Percentiles rank a stretch among this genome's conserved stretches.
phyloP scores from a whole-genome alignment of 768 basidiomycete species.

The Mycena belliarum region DNA sequence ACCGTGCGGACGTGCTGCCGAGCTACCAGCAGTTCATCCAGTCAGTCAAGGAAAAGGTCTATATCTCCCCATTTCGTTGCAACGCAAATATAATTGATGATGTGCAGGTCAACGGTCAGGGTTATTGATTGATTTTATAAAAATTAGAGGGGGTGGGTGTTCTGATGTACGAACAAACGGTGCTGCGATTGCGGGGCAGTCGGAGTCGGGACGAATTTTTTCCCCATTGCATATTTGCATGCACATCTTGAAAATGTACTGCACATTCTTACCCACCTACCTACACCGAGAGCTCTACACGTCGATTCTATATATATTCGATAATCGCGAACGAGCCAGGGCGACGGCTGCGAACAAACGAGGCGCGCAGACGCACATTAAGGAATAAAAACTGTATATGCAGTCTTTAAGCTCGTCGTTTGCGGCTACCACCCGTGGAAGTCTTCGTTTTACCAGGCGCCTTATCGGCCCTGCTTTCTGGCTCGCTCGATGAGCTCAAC shows the following conservation, averaged over 20 bases:
- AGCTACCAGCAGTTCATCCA: conserved; percentile 96
- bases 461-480: conserved; percentile 14
- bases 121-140: conserved; percentile 18
- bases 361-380: too few species aligned
- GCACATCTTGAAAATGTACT: conserved; percentile 20
- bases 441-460: conserved; percentile 7
- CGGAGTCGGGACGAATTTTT: neutral
- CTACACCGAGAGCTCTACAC: neutral
- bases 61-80: neutral
- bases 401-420: conserved; percentile 11
- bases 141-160: conserved; percentile 15
- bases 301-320: conserved; percentile 15
- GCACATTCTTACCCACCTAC: conserved; percentile 10
- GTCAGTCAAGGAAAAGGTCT: conserved; percentile 84
- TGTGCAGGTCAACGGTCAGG: conserved; percentile 31
- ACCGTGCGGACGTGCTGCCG: conserved; percentile 90
- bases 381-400: too few species aligned
- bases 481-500: conserved; percentile 25
- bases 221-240: conserved; percentile 2
- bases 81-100: neutral
- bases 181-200: too few species aligned
- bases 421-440: conserved; percentile 5
- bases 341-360: too few species aligned
- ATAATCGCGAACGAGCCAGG: conserved; percentile 7
- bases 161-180: conserved; percentile 9